Evolutionary conservation across 2,329 filamentous ascomycete genomes (phyloP), one percentile per base, ranked within the genome.

Genomic region (Plenodomus lindquistii): DNA sequence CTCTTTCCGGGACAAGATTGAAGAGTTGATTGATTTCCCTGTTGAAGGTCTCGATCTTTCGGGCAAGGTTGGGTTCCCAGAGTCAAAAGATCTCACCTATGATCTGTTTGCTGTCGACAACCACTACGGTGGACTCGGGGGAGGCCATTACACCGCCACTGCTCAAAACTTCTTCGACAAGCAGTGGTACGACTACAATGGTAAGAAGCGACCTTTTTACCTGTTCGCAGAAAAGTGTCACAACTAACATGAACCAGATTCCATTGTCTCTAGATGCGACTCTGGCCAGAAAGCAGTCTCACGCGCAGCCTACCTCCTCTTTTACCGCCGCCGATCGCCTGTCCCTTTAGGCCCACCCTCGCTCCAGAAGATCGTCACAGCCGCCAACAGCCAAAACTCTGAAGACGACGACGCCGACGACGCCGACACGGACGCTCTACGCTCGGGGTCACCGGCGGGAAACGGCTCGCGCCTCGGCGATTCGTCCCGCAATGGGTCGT

Each of bases 151-250:
- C 75, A 97, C 92, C 17, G 94, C 94, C 21, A 92, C 86, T 71
- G 92, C 91, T 34, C 92, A 91, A 77, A 97, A 96, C 71, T 97
- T 96, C 73, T 80, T 89, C 52, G 91, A 96, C 65, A 83, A 83
- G 48, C 80, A 88, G 71, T 99, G 94, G 94, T 97, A 97, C 71
- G 89, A 95, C 60, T 97, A 95, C 72, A 97, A 99, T 71, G 93
- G 92, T 94, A 79, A 46, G 55, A n/a, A n/a, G n/a, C n/a, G n/a
- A n/a, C n/a, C 45, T 13, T 27, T 22, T 20, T 22, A 21, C 16
- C 6, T 18, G 21, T 8, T 2, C 37, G 11, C 11, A 19, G 9
- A 10, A 24, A 37, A 21, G 19, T 37, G 20, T 27, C 36, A 20
- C 11, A 18, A 42, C 24, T 46, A 38, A 38, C 29, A 18, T 38